Evolutionary conservation across 2,329 filamentous ascomycete genomes (phyloP).

Genomic region (Ascochyta koolunga): DNA sequence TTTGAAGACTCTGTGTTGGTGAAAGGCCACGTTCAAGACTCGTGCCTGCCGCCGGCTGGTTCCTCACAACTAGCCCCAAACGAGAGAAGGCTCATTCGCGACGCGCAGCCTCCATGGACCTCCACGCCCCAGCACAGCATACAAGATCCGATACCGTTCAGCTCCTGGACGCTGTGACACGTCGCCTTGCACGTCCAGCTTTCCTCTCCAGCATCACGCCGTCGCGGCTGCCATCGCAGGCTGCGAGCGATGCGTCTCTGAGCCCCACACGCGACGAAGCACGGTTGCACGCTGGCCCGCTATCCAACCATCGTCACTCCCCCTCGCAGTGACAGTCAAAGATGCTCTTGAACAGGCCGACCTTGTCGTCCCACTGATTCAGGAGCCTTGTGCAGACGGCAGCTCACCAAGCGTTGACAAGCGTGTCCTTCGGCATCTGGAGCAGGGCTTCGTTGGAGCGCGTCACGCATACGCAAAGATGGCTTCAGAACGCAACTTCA

Average conservation of each 20-base stretch:
- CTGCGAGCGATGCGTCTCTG: conserved; percentile 47
- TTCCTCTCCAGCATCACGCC: conserved; percentile 46
- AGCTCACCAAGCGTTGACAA: conserved; percentile 30
- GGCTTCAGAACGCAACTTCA: conserved; percentile 49
- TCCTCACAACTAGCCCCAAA: conserved; percentile 36
- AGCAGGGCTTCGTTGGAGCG: conserved; percentile 37
- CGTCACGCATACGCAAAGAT: conserved; percentile 41
- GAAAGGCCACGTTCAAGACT: conserved; percentile 38
- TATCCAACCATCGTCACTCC: conserved; percentile 35
- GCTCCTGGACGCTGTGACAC: conserved; percentile 42
- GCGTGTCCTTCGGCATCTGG: conserved; percentile 35
- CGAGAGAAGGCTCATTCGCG: conserved; percentile 35
- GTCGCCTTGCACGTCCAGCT: conserved; percentile 38
- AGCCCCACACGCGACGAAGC: conserved; percentile 43
- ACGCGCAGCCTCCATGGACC: conserved; percentile 39
- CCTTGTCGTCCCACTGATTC: conserved; percentile 40
- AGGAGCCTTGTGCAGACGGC: conserved; percentile 44
- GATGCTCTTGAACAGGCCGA: conserved; percentile 43
- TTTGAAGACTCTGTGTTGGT: conserved; percentile 25
- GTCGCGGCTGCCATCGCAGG: conserved; percentile 46
- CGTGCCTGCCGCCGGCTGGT: conserved; percentile 14
- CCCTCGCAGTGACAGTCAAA: conserved; percentile 34
- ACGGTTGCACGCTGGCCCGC: conserved; percentile 34
- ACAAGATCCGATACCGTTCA: conserved; percentile 39
- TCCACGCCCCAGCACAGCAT: conserved; percentile 29